A percentile compares a stretch with the other conserved stretches of the same genome.
Evolutionary conservation across 495 filamentous ascomycete genomes (phyloP).

Genomic region (Penicillium daleae): DNA sequence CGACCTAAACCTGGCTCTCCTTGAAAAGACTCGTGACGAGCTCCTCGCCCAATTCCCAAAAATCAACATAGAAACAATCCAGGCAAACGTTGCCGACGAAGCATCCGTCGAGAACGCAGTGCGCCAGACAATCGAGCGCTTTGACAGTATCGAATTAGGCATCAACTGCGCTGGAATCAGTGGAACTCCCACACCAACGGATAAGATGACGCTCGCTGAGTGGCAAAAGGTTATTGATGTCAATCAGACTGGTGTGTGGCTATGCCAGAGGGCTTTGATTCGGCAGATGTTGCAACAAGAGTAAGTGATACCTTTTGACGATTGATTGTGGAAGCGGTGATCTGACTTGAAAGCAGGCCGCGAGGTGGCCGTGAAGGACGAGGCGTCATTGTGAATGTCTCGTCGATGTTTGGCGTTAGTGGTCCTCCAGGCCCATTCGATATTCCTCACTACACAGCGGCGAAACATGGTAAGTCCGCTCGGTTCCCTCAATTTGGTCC

Average conservation of each 20-base stretch:
- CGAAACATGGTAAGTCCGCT: constrained; percentile 45
- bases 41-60: constrained; percentile 13
- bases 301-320: constrained; percentile 14
- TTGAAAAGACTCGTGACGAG: constrained; percentile 21
- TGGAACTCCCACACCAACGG: constrained; percentile 28
- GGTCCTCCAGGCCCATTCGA: constrained; percentile 25
- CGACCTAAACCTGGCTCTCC: constrained; percentile 26
- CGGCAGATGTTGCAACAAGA: constrained; percentile 55
- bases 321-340: neutral
- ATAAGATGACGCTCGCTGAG: constrained; percentile 37
- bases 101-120: constrained; percentile 24
- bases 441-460: constrained; percentile 41
- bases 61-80: constrained; percentile 17
- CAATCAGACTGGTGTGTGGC: constrained; percentile 52
- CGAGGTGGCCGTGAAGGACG: constrained; percentile 26
- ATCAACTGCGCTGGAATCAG: constrained; percentile 51
- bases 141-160: constrained; percentile 55
- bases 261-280: constrained; percentile 51
- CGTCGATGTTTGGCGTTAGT: constrained; percentile 33
- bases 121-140: constrained; percentile 25
- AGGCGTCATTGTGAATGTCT: constrained; percentile 37
- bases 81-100: constrained; percentile 30
- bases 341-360: constrained; percentile 12
- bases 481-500: neutral
- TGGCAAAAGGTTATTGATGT: constrained; percentile 48